Evolutionary conservation across 768 basidiomycete species (phyloP), one percentile per base, ranked within the genome.

Genomic region (Hygrophorus russula): DNA sequence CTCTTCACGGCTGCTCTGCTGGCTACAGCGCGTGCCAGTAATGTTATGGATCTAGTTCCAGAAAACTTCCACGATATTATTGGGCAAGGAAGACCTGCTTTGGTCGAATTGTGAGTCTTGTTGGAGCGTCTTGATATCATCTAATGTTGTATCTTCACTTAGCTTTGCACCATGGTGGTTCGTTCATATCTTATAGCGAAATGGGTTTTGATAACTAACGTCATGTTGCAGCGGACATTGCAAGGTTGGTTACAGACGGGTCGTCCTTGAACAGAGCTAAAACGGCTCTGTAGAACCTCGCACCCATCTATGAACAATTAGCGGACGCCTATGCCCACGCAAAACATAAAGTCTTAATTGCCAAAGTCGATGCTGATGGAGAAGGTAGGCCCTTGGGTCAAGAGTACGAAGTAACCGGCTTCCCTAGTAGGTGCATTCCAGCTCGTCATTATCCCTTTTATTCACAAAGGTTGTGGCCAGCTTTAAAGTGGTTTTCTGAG

Each of bases 131-230:
- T 4, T 38, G 12, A 2, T 30, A 28, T 6, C 19, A 4, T 7
- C n/a, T 9, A 33, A 44, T 45, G 12, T 24, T 37, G 0, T 28
- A 29, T 40, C 18, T 43, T 32, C 38, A 14, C 39, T 9, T 43
- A 91, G 87, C 61, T 90, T 81, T 52, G 88, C 88, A 13, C 82
- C 88, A 7, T 91, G 88, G 88, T 90, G 88, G 83, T 84, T 69
- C 49, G 77, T 54, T 30, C 46, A 37, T 19, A 3, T 30, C 9
- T 40, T 1, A 2, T 41, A 14, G 18, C 37, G 12, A 2, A n/a
- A 17, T 35, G 39, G 27, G 14, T 19, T 32, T 30, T 10, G 40
- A 13, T 43, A 18, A 53, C 8, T 15, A 17, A n/a, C 31, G 15
- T 32, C 35, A 28, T 11, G 35, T 12, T 44, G 38, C 41, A 87